Evolutionary conservation across 306 rosid species (phyloP).

Genomic region (Dryas alaskensis): DNA sequence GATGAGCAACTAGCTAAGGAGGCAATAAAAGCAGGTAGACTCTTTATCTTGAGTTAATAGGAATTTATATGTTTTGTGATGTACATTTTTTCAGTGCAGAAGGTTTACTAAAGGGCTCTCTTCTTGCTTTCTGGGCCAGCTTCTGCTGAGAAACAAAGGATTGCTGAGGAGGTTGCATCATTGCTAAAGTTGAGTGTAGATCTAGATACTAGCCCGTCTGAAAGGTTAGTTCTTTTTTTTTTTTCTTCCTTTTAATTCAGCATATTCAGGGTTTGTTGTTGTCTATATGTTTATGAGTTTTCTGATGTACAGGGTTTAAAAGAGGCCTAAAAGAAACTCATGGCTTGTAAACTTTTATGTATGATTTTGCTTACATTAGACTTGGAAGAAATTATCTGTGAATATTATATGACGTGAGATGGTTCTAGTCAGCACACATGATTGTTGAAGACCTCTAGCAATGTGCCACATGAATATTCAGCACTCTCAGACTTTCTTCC

Average conservation of each 20-base stretch:
- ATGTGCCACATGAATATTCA: background rate
- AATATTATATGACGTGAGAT: background rate
- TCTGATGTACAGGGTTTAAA: background rate
- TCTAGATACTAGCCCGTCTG: constrained; percentile 62
- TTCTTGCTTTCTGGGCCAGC: constrained; percentile 47
- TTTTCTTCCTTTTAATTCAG: background rate
- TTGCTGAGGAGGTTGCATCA: constrained; percentile 88
- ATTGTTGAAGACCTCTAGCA: background rate
- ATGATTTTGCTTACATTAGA: background rate
- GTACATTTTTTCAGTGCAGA: constrained; percentile 23
- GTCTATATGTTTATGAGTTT: background rate
- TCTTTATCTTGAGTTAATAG: constrained; percentile 24
- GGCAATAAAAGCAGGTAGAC: constrained; percentile 71
- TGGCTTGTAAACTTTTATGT: background rate
- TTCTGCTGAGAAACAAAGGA: constrained; percentile 79
- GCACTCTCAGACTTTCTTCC: background rate
- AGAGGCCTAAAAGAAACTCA: background rate
- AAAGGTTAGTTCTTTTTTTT: constrained; percentile 52
- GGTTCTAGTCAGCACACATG: constrained; percentile 3
- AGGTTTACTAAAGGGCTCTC: constrained; percentile 33
- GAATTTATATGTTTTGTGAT: constrained; percentile 22
- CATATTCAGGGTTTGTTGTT: background rate
- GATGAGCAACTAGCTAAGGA: constrained; percentile 77
- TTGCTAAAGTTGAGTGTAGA: constrained; percentile 79
- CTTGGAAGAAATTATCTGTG: background rate